These are phyloP conservation scores for Capillidium rhysosporum DNA, from an alignment of 371 early-diverging fungal genomes.

Conservation along the genomic window DNA sequence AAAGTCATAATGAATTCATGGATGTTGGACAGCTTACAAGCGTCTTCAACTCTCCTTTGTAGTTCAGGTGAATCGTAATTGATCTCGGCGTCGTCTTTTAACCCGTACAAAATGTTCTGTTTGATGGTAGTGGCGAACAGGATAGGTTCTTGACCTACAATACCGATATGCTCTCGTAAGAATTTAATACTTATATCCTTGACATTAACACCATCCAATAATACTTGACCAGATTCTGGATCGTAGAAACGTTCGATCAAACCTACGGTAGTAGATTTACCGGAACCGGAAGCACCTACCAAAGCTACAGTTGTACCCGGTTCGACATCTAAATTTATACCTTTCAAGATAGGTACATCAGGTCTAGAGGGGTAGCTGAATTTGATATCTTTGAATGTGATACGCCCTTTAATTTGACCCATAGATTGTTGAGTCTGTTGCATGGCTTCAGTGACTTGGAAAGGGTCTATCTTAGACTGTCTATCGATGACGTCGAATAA, in stretches of 20 bases:
- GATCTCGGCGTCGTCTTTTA: slow-evolving; percentile 16
- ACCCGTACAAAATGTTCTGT: slow-evolving; percentile 62
- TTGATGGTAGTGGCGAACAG: slow-evolving; percentile 64
- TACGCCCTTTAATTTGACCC: slow-evolving; percentile 24
- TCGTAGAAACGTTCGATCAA: slow-evolving; percentile 62
- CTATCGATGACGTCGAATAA: slow-evolving; percentile 61
- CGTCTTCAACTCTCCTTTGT: slow-evolving; percentile 16
- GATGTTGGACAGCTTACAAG: slow-evolving; percentile 19
- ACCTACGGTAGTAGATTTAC: slow-evolving; percentile 43
- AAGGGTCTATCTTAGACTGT: slow-evolving; percentile 35
- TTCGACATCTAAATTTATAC: slow-evolving; percentile 31
- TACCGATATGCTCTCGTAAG: slow-evolving; percentile 46
- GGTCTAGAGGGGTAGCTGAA: slow-evolving; percentile 76
- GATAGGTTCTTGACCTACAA: slow-evolving; percentile 78
- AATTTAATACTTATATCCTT: slow-evolving; percentile 30
- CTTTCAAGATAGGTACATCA: slow-evolving; percentile 50
- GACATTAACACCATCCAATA: slow-evolving; percentile 34
- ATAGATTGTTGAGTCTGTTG: slow-evolving; percentile 23
- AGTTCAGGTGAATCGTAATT: slow-evolving; percentile 8
- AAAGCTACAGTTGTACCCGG: slow-evolving; percentile 58
- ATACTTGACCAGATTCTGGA: slow-evolving; percentile 20
- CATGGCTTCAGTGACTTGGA: slow-evolving; percentile 59
- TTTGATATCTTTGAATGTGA: slow-evolving; percentile 30
- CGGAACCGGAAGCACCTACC: slow-evolving; percentile 51
- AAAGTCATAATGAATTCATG: slow-evolving; percentile 43